Conservation (phyloP, 805 yeast species). For the Teunomyces funiuensis region DNA sequence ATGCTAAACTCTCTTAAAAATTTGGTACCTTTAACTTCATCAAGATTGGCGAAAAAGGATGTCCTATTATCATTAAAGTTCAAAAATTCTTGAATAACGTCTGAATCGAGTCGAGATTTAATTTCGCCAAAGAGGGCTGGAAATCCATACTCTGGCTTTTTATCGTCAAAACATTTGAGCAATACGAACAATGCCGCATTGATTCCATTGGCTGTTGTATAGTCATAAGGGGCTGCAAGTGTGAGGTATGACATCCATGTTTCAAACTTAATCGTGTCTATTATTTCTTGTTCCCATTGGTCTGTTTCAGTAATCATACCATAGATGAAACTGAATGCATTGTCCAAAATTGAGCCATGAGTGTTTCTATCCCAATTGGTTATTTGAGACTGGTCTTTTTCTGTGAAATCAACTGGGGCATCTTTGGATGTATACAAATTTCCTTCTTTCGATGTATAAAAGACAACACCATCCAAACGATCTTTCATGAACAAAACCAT, state of each 20-base stretch:
- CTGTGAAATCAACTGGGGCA: slow-evolving; percentile 19
- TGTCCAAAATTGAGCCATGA: slow-evolving; percentile 49
- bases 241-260: slow-evolving; percentile 51
- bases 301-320: slow-evolving; percentile 54
- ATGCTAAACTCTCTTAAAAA: slow-evolving; percentile 36
- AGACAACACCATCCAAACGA: slow-evolving; percentile 35
- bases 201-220: slow-evolving; percentile 52
- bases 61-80: slow-evolving; percentile 22
- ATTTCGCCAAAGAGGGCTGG: slow-evolving; percentile 37
- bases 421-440: slow-evolving; percentile 4
- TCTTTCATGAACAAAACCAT: slow-evolving; percentile 40
- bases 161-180: slow-evolving; percentile 57
- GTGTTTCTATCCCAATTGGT: slow-evolving; percentile 54
- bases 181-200: slow-evolving; percentile 50
- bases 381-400: slow-evolving; percentile 41
- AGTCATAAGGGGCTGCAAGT: slow-evolving; percentile 61
- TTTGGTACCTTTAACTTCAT: slow-evolving; percentile 28
- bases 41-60: slow-evolving; percentile 38
- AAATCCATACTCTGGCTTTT: slow-evolving; percentile 49
- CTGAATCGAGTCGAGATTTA: slow-evolving; percentile 24
- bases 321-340: slow-evolving; percentile 49
- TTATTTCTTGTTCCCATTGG: slow-evolving; percentile 43
- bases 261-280: slow-evolving; percentile 37
- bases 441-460: slow-evolving; percentile 42
- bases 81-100: slow-evolving; percentile 31